A percentile compares a stretch with the other conserved stretches of the same genome.
These are phyloP conservation scores for Curvularia hawaiiensis DNA, from an alignment of 2,329 filamentous ascomycete species.

Conservation along the genomic window DNA sequence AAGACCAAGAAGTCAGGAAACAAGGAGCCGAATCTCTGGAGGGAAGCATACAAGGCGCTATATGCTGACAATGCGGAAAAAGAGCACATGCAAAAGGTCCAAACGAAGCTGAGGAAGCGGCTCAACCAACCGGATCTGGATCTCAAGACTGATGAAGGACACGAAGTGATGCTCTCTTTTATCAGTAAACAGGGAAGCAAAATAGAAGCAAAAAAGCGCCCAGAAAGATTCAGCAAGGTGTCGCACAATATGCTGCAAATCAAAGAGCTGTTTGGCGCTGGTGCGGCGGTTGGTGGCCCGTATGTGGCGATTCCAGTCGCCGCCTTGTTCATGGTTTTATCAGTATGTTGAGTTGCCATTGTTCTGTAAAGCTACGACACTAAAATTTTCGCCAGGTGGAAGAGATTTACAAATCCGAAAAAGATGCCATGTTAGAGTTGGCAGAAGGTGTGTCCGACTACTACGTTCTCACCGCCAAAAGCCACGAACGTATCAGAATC, in stretches of 20 bases:
- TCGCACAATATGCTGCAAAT: constrained; percentile 21
- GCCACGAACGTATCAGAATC: constrained; percentile 15
- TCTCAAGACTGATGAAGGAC: constrained; percentile 20
- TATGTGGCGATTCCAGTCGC: constrained; percentile 26
- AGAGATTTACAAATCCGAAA: constrained; percentile 21
- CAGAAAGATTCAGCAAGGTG: constrained; percentile 15
- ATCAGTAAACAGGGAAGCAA: constrained; percentile 15
- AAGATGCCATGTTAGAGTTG: constrained; percentile 20
- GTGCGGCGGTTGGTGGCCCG: constrained; percentile 21
- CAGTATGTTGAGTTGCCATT: constrained; percentile 13
- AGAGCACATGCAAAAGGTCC: constrained; percentile 22
- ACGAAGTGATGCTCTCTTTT: constrained; percentile 16
- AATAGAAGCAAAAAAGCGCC: constrained; percentile 12
- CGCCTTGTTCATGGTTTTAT: constrained; percentile 24
- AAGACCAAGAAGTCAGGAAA: constrained; percentile 1
- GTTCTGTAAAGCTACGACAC: background rate
- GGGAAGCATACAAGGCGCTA: constrained; percentile 22
- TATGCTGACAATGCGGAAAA: constrained; percentile 17
- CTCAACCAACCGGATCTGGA: constrained; percentile 21
- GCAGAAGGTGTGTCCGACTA: constrained; percentile 18
- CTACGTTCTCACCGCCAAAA: constrained; percentile 19
- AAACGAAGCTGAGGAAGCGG: constrained; percentile 17
- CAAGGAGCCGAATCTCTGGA: constrained; percentile 20
- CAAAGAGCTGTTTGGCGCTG: constrained; percentile 22
- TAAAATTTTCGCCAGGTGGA: constrained; percentile 8